Evolutionary conservation across 73 alveolate species (phyloP).

Genomic region (Tetrahymena malaccensis): DNA sequence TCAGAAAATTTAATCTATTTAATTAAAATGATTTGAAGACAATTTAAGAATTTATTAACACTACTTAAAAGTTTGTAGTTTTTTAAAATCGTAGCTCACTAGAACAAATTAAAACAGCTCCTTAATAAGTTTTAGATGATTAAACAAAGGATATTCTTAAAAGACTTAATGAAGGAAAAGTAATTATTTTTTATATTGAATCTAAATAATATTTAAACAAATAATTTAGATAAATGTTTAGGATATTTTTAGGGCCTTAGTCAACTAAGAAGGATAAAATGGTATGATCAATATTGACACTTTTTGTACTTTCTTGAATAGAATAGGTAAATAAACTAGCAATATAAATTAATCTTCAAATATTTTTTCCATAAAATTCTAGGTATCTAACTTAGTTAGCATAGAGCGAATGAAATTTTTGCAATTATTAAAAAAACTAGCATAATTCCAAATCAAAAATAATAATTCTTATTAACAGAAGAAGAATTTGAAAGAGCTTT

Average conservation of each 20-base stretch:
- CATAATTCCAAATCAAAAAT: not conserved
- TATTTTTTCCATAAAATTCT: too few species aligned
- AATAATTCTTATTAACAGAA: not conserved
- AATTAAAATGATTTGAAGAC: not conserved
- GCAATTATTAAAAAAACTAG: not conserved
- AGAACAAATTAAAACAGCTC: not conserved
- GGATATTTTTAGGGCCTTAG: not conserved
- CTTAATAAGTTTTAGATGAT: not conserved
- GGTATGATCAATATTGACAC: not conserved
- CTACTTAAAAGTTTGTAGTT: not conserved
- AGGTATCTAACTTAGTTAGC: not conserved
- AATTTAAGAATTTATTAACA: not conserved
- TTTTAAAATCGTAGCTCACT: not conserved
- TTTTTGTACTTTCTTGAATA: not conserved
- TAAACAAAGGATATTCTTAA: not conserved
- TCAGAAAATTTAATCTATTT: not conserved
- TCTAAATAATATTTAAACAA: too few species aligned
- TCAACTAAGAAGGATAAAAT: not conserved
- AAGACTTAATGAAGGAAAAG: not conserved
- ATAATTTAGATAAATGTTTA: not conserved
- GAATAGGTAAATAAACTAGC: not conserved
- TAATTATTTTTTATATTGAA: too few species aligned
- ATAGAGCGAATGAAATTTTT: not conserved
- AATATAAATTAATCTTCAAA: too few species aligned
- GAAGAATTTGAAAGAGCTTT: not conserved